Percentiles rank a stretch among this genome's conserved stretches.
Evolutionary conservation across 2,329 filamentous ascomycete genomes (phyloP).

Genomic region (Calonectria hongkongensis): DNA sequence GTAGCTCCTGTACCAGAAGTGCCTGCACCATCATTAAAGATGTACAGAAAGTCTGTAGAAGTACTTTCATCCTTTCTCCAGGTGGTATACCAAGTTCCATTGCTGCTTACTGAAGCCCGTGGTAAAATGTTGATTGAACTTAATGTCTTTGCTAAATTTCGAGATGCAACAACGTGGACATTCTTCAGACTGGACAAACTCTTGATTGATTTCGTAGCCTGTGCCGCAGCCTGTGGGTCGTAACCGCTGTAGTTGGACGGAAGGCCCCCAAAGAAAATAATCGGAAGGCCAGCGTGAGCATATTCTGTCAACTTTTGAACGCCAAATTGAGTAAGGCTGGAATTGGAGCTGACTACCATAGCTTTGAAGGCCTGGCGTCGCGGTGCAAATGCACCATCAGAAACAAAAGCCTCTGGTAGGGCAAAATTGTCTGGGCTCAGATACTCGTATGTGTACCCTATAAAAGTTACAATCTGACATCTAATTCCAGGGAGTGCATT

Average conservation of each 20-base stretch:
- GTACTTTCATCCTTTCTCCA: slow-evolving; percentile 1
- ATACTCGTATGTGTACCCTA: slow-evolving; percentile 13
- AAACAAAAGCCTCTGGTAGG: not conserved
- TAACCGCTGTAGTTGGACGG: slow-evolving; percentile 1
- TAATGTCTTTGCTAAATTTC: not conserved
- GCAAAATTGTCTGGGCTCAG: slow-evolving; percentile 1
- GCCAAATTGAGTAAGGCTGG: not conserved
- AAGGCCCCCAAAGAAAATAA: not conserved
- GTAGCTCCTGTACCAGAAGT: not conserved
- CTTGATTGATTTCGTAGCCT: not conserved
- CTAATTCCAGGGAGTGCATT: not conserved
- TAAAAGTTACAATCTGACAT: not conserved
- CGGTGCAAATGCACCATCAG: not conserved
- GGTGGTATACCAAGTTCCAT: slow-evolving; percentile 6
- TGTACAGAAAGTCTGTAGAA: not conserved
- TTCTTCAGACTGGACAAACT: not conserved
- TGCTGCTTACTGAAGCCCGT: not conserved
- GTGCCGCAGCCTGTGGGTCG: not conserved
- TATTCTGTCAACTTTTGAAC: not conserved
- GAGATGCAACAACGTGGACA: not conserved
- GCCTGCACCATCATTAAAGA: not conserved
- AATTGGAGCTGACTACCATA: not conserved
- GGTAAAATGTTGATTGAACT: not conserved
- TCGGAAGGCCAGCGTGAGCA: not conserved
- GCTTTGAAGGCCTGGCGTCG: slow-evolving; percentile 7